Percentiles rank a stretch among this genome's conserved stretches.
Evolutionary conservation across 2,329 filamentous ascomycete genomes (phyloP).

Genomic region (Penicillium verrucosum): DNA sequence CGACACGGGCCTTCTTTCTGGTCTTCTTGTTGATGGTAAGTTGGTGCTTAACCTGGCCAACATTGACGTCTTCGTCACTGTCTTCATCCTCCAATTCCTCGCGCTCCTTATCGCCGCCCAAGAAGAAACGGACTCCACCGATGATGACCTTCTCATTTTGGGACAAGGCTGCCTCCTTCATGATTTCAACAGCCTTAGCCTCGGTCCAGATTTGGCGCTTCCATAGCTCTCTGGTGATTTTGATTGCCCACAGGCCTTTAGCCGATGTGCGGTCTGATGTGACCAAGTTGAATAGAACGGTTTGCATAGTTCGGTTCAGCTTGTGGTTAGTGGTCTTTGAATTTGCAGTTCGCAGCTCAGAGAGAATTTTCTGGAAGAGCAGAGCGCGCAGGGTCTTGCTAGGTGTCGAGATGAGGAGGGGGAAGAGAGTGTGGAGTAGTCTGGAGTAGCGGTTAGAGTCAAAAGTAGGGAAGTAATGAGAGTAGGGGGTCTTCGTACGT

Average conservation of each 20-base stretch:
- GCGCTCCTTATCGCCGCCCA: conserved; percentile 91
- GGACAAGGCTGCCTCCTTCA: conserved; percentile 87
- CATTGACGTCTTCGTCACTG: conserved; percentile 74
- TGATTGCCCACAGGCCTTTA: conserved; percentile 92
- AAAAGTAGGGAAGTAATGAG: not conserved
- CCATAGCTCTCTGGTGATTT: conserved; percentile 93
- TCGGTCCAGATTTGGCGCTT: conserved; percentile 96
- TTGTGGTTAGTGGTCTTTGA: conserved; percentile 84
- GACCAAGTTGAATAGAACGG: conserved; percentile 85
- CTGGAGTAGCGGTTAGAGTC: conserved; percentile 21
- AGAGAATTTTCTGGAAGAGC: conserved; percentile 86
- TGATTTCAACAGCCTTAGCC: conserved; percentile 90
- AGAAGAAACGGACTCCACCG: conserved; percentile 87
- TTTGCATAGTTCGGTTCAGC: conserved; percentile 89
- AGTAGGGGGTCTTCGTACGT: conserved; percentile 42
- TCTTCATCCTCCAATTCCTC: conserved; percentile 89
- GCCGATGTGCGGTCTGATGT: conserved; percentile 79
- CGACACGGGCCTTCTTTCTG: conserved; percentile 75
- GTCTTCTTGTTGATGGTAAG: conserved; percentile 94
- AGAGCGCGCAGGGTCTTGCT: conserved; percentile 84
- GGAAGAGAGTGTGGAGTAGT: conserved; percentile 88
- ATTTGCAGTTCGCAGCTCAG: conserved; percentile 84
- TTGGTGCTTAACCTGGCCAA: conserved; percentile 79
- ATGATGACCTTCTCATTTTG: conserved; percentile 91
- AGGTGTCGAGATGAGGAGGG: conserved; percentile 84